These are phyloP conservation scores for Clarireedia monteithiana DNA, from an alignment of 2,329 filamentous ascomycete genomes.

Conservation along the genomic window DNA sequence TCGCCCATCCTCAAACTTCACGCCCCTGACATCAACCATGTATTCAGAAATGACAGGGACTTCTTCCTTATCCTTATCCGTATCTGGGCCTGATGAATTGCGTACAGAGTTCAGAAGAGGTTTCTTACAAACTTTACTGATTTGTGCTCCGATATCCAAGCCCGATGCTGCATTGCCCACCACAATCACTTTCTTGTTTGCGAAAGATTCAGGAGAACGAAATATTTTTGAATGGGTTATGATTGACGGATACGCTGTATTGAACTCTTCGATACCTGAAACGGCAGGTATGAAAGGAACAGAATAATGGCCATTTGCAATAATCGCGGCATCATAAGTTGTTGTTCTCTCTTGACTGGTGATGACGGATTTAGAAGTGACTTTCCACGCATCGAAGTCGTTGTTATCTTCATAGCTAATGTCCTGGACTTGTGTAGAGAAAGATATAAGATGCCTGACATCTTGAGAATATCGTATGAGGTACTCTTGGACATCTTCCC, in stretches of 20 bases:
- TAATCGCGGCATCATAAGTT: conserved; percentile 61
- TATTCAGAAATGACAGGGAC: conserved; percentile 52
- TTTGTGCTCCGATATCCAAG: conserved; percentile 73
- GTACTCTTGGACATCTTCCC: conserved; percentile 65
- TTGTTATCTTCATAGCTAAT: conserved; percentile 34
- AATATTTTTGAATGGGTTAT: conserved; percentile 78
- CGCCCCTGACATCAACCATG: conserved; percentile 44
- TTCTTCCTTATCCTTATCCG: conserved; percentile 36
- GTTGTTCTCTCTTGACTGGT: conserved; percentile 17
- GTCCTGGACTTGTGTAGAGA: conserved; percentile 62
- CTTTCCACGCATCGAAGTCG: conserved; percentile 48
- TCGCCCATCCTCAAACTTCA: conserved; percentile 59
- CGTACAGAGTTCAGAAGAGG: conserved; percentile 60
- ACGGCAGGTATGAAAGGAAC: conserved; percentile 60
- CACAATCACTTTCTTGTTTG: conserved; percentile 67
- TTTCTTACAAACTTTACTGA: conserved; percentile 49
- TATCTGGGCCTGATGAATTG: conserved; percentile 37
- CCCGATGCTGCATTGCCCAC: conserved; percentile 82
- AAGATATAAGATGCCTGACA: conserved; percentile 57
- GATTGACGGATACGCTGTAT: conserved; percentile 47
- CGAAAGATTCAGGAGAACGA: conserved; percentile 55
- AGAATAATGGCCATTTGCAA: conserved; percentile 69
- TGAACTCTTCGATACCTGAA: conserved; percentile 51
- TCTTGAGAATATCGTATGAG: conserved; percentile 60
- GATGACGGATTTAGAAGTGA: conserved; percentile 21